Base-by-base conservation (phyloP, 495 filamentous ascomycete species). In the Friedmanniomyces simplex region DNA sequence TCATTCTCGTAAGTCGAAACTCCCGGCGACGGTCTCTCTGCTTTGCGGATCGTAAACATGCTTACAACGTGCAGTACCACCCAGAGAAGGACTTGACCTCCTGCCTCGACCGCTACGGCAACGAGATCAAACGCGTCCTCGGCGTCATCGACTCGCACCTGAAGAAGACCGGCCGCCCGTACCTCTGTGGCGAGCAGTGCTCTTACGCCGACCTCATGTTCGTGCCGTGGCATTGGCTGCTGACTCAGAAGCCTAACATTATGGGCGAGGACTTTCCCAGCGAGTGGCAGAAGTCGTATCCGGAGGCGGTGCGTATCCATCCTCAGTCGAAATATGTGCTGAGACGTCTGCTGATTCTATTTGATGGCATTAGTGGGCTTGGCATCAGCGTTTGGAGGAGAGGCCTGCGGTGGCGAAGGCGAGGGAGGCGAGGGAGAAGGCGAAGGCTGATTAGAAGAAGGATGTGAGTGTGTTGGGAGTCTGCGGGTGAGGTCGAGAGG, bases 121-220 rank as follows among this genome's bases (percentile, higher is more conserved):
- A 73, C 20, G 70, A 78, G 57, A 62, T 72, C 21, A 64, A 63
- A 2, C 73, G 76, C 10, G 69, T 77, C 7, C 58, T 67, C 1
- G 66, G 69, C 1, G 74, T 77, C 2, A 60, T 79, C 30, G 70
- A 77, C 52, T 72, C 69, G 45, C 86, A 87, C 48, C 79, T 95
- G 18, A 73, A 76, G 37, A 75, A 74, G 60, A 82, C 59, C 26
- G 57, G 60, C 0, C 71, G 75, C 14, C 75, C 81, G 2, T 94
- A 82, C 62, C 69, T 94, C 4, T 85, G 90, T 10, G 88, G 88
- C 0, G 83, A 91, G 60, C 79, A 79, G 54, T 73, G 77, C 57
- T 86, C 86, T 16, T 87, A 89, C 59, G 89, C 89, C 0, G 89
- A 95, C 52, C 30, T 67, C 39, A 32, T 51, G 32, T 67, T 59